Evolutionary conservation across 1,284 basidiomycete species (phyloP), one percentile per base, ranked within the genome.

Genomic region (Cryptococcus wingfieldii): DNA sequence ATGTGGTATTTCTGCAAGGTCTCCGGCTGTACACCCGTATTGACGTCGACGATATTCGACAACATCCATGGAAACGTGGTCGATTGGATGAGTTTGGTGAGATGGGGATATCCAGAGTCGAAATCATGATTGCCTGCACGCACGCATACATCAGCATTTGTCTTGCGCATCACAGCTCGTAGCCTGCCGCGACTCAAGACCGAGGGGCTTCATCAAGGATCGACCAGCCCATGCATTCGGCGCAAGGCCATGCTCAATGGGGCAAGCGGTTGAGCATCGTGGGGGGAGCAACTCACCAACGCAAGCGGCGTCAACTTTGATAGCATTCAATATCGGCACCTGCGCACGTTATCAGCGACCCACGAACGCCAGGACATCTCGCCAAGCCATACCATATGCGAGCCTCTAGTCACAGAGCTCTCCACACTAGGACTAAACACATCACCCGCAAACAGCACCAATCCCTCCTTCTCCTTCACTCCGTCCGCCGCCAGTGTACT

Each of bases 401-500:
- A 90, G 43, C 92, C 92, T 71, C 92, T 80, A 4, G 91, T 94
- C 23, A 96, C 86, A 8, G 86, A 86, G 65, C 86, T 89, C 76
- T 94, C 90, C 0, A 91, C 83, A 3, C 87, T 89, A 0, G 90
- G 91, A 18, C 86, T 86, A 71, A 92, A 92, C 4, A 89, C 79
- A 71, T 95, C 92, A 5, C 92, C 92, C 28, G 89, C 92, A 76
- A 95, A 96, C 3, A 96, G 77, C 0, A 87, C 81, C 3, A 96
- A 79, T 0, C 92, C 91, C 62, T 90, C 86, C 57, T 78, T 79
- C 62, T 84, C 82, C 12, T 76, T 65, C 55, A 80, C 74, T 42
- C 71, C 51, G 6, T 47, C 60, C 45, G 61, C 28, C 37, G 45
- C 47, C 37, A 54, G 23, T 10, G 41, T 16, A 47, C 51, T 34